Base-by-base conservation (phyloP, 2,329 filamentous ascomycete species). In the Tympanopsis confertula region DNA sequence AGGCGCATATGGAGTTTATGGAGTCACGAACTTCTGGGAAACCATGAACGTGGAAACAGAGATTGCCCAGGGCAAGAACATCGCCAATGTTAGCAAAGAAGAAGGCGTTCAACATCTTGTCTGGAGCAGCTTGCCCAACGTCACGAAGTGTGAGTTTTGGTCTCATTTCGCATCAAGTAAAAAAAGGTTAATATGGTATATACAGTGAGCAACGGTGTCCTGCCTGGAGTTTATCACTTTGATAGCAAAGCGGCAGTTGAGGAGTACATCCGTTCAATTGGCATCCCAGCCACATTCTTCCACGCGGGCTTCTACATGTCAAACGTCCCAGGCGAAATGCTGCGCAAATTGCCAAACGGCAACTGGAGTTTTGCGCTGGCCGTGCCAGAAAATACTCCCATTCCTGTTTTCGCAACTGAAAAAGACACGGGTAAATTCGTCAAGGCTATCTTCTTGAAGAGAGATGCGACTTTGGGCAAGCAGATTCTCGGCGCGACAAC, bases 191-290 rank as follows among this genome's bases (percentile, higher is more conserved):
- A 49, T 35, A 18, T 19, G 10, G 3, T 28, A n/a, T 28, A 13
- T 18, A 13, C 30, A 64, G 59, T 62, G 15, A 55, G 56, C 35
- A 57, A 61, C 5, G 63, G 63, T 38, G 51, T 48, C 13, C 57
- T 68, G 4, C 36, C 54, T 18, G 47, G 60, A 32, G 62, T 69
- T 20, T 53, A 61, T 42, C 66, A 71, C 44, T 78, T 78, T 42
- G 74, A 78, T 51, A 57, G 53, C 50, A 78, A 78, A 49, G 71
- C 71, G 15, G 54, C 65, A 12, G 62, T 71, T 0, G 71, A 74
- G 44, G 45, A 59, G n/a, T 73, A 78, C 47, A 66, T 74, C 35
- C 63, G 68, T 14, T 39, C 46, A 0, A 53, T 68, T 3, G 62
- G 61, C 0, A 52, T 78, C 2, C 62, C 64, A 1, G 61, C 58